Evolutionary conservation across 208 protist genomes (phyloP).

Genomic region (Leishmania amazonensis): DNA sequence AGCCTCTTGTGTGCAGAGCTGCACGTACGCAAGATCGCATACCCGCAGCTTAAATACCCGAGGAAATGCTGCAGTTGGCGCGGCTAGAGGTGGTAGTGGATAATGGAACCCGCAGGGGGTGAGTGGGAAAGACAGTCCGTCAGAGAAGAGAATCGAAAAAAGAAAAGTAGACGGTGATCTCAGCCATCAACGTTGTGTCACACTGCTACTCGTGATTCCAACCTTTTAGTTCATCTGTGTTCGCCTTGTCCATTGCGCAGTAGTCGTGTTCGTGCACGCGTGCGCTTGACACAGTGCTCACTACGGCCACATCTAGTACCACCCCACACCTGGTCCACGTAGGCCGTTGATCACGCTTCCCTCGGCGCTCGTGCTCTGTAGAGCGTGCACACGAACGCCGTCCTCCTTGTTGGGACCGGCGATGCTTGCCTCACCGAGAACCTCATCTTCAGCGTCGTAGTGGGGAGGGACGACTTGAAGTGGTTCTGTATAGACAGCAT

Average conservation of each 20-base stretch:
- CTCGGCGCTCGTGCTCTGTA: neutral
- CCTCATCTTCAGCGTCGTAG: constrained; percentile 1
- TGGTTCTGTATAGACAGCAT: neutral
- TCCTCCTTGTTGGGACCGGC: neutral
- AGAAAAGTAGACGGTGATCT: neutral
- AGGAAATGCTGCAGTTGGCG: neutral
- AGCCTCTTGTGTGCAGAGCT: no score
- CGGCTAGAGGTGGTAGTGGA: neutral
- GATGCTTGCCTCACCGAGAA: constrained; percentile 16
- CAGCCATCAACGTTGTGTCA: neutral
- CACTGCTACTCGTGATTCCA: neutral
- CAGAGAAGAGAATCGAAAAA: neutral
- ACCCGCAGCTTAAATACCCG: neutral
- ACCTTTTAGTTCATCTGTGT: neutral
- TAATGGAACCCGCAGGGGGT: neutral
- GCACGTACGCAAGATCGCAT: neutral
- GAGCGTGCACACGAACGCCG: constrained; percentile 22
- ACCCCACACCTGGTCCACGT: neutral
- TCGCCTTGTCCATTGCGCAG: neutral
- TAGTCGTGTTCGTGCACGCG: neutral
- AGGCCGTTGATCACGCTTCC: neutral
- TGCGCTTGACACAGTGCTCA: neutral
- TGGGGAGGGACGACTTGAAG: neutral
- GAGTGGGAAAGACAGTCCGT: neutral
- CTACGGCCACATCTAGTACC: neutral